Evolutionary conservation across 1,284 basidiomycete genomes (phyloP).

Genomic region (Erythrobasidium hasegawianum): DNA sequence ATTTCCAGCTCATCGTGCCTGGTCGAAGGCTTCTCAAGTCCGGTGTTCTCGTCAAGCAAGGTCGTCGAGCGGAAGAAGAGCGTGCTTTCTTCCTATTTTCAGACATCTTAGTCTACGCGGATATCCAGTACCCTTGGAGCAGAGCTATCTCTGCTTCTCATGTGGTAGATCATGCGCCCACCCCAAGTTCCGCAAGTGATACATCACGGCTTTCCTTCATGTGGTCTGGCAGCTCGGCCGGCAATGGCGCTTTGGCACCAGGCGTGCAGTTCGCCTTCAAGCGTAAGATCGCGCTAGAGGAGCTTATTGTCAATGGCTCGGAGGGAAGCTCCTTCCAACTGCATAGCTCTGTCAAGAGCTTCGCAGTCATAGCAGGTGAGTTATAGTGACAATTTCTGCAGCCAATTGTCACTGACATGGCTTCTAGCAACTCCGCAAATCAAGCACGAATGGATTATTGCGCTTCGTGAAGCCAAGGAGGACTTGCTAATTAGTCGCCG

Average conservation of each 20-base stretch:
- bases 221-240: slow-evolving; percentile 12
- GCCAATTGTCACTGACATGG: too few species aligned
- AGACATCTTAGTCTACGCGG: slow-evolving; percentile 68
- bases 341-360: slow-evolving; percentile 69
- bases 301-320: slow-evolving; percentile 68
- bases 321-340: slow-evolving; percentile 60
- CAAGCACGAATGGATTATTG: slow-evolving; percentile 64
- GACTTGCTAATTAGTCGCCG: slow-evolving; percentile 55
- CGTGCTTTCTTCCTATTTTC: slow-evolving; percentile 75
- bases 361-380: slow-evolving; percentile 68
- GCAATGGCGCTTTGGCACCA: slow-evolving; percentile 47
- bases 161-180: background rate
- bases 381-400: slow-evolving; percentile 32
- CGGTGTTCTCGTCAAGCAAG: slow-evolving; percentile 52
- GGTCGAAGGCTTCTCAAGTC: slow-evolving; percentile 70
- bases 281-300: slow-evolving; percentile 64
- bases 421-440: slow-evolving; percentile 57
- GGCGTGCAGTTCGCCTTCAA: slow-evolving; percentile 61
- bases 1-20: slow-evolving; percentile 69
- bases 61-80: slow-evolving; percentile 46
- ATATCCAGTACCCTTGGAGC: background rate
- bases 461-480: slow-evolving; percentile 68
- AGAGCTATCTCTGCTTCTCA: slow-evolving; percentile 1
- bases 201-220: slow-evolving; percentile 7
- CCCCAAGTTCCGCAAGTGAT: slow-evolving; percentile 16